These are phyloP conservation scores for Medakamo hakoo DNA, from an alignment of 139 green algal genomes.

Conservation along the genomic window DNA sequence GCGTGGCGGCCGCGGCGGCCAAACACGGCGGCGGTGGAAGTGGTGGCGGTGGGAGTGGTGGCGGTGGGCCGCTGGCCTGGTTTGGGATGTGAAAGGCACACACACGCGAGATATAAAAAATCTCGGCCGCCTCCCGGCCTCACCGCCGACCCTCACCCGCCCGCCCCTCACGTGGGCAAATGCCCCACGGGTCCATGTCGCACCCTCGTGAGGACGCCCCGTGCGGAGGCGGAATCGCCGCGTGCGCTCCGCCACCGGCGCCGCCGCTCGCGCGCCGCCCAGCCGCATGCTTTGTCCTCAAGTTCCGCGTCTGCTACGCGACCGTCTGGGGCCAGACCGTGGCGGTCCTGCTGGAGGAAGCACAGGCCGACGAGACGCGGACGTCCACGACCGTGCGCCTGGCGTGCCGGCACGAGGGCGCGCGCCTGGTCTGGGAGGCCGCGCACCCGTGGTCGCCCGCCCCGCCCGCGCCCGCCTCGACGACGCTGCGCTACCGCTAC, in stretches of 20 bases:
- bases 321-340: slow-evolving; percentile 44
- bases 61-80: background rate
- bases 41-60: background rate
- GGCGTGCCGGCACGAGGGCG: slow-evolving; percentile 36
- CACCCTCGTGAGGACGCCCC: too few relatives aligned
- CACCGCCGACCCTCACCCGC: too few relatives aligned
- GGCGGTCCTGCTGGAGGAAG: slow-evolving; percentile 19
- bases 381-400: slow-evolving; percentile 14
- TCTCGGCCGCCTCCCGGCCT: too few relatives aligned
- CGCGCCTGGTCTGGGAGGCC: slow-evolving; percentile 49
- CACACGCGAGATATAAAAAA: too few relatives aligned
- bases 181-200: too few relatives aligned
- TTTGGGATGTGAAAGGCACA: too few relatives aligned
- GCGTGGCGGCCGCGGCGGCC: background rate
- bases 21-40: too few relatives aligned
- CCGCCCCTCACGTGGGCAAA: too few relatives aligned
- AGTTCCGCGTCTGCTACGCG: slow-evolving; percentile 32
- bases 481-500: slow-evolving; percentile 37
- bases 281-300: too few relatives aligned
- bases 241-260: too few relatives aligned
- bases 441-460: slow-evolving; percentile 29
- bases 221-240: too few relatives aligned
- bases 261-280: too few relatives aligned
- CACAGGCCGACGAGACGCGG: slow-evolving; percentile 23
- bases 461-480: background rate